Evolutionary conservation across 352 stramenopile genomes (phyloP), one percentile per base, ranked within the genome.

Genomic region (Thraustotheca clavata): DNA sequence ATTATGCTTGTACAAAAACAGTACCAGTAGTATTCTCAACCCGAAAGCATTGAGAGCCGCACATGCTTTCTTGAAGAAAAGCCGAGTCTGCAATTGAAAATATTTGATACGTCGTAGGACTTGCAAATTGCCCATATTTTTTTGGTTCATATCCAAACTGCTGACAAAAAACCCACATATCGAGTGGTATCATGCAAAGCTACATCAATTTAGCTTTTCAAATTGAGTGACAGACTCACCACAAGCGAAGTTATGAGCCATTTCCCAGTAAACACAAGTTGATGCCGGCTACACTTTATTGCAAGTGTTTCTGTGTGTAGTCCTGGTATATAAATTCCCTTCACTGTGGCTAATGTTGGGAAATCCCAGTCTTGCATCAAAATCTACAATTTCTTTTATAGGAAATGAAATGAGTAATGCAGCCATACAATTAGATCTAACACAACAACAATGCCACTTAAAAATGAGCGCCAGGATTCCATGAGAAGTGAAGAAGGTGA

Each of bases 361-460:
- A 65, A 65, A 33, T 65, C 57, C 57, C 57, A 65, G 41, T 65
- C 57, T 65, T 65, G 57, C 38, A 65, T 54, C 2, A 65, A 27
- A 14, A 65, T 33, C 57, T 65, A 24, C 6, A 20, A 27, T 8
- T n/a, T 18, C 2, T 34, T 41, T 46, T 9, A 29, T 9, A 57
- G 18, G 22, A 14, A 2, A 16, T 6, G 27, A 9, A 2, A 1
- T 57, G 9, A 38, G 9, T 4, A 1, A 14, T 38, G 5, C 24
- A 18, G 18, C 20, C n/a, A 27, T 55, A 65, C 57, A 14, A 65
- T 46, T 39, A 65, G 8, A 20, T 65, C 36, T 5, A 65, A 46
- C 20, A 65, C 47, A 16, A 65, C 35, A 6, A 65, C 57, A 26
- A 43, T 26, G 8, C 57, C 57, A 20, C 57, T 65, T 2, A 65